Conservation (phyloP, 2,329 filamentous ascomycete species). For the Leptographium wingfieldii region DNA sequence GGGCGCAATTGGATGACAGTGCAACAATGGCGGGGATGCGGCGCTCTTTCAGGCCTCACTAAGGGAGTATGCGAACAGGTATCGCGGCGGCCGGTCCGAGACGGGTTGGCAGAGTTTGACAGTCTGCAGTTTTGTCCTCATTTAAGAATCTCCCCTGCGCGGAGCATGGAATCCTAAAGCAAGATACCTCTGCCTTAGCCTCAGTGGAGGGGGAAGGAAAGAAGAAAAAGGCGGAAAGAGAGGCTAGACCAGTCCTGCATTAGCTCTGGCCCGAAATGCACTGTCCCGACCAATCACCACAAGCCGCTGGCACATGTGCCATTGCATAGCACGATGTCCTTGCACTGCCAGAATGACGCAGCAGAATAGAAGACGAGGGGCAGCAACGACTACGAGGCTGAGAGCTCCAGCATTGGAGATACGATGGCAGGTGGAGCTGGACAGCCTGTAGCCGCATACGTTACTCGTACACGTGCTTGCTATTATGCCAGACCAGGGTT, state of each 20-base stretch:
- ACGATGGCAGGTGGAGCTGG: too few species aligned
- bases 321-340: too few species aligned
- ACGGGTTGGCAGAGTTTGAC: background rate
- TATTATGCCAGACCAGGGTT: too few species aligned
- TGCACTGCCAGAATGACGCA: too few species aligned
- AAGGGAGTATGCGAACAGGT: background rate
- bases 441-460: too few species aligned
- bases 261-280: background rate
- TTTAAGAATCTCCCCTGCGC: background rate
- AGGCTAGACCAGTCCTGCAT: background rate
- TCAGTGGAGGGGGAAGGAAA: background rate
- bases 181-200: background rate
- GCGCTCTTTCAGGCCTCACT: background rate
- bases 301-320: background rate
- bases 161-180: background rate
- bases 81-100: background rate
- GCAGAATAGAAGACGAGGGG: too few species aligned
- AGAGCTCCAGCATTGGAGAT: too few species aligned
- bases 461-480: too few species aligned
- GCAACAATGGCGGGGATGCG: too few species aligned
- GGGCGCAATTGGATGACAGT: too few species aligned
- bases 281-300: background rate
- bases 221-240: background rate
- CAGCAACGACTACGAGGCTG: too few species aligned
- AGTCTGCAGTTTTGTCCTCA: background rate